phyloP scores from a whole-genome alignment of 352 stramenopile species.

The Pythium scleroteichum region DNA sequence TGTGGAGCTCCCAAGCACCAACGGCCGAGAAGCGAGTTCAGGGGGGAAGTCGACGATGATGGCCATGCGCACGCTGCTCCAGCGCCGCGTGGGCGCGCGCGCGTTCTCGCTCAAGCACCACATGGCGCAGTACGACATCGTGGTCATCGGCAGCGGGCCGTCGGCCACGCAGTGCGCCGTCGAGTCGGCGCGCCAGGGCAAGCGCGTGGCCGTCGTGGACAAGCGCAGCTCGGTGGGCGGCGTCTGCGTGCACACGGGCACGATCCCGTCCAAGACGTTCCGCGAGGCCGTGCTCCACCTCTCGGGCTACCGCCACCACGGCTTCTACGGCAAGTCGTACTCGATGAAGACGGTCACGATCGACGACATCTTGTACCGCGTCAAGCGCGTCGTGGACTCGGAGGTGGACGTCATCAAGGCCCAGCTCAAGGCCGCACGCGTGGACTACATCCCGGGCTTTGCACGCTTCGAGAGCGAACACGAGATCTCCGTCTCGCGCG shows the following conservation, averaged over 20 bases:
- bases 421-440: conserved; percentile 73
- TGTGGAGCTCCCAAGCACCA: too few relatives aligned
- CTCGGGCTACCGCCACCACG: conserved; percentile 88
- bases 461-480: conserved; percentile 74
- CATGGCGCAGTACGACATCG: conserved; percentile 72
- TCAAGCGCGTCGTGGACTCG: conserved; percentile 74
- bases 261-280: conserved; percentile 90
- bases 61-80: conserved; percentile 12
- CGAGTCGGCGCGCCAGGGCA: conserved; percentile 82
- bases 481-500: conserved; percentile 70
- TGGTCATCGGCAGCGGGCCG: conserved; percentile 86
- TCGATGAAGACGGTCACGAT: conserved; percentile 83
- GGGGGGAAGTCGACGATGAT: neutral
- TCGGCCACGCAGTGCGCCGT: conserved; percentile 86
- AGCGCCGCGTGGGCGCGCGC: neutral
- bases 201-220: conserved; percentile 80
- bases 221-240: conserved; percentile 60
- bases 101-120: conserved; percentile 26
- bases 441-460: conserved; percentile 72
- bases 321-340: conserved; percentile 88
- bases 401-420: conserved; percentile 83
- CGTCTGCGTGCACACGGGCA: conserved; percentile 86
- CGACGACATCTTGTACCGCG: conserved; percentile 80
- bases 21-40: too few relatives aligned
- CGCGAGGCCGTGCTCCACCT: conserved; percentile 89